Base-by-base conservation (phyloP, 75 land plant species). In the Sequoia sempervirens region DNA sequence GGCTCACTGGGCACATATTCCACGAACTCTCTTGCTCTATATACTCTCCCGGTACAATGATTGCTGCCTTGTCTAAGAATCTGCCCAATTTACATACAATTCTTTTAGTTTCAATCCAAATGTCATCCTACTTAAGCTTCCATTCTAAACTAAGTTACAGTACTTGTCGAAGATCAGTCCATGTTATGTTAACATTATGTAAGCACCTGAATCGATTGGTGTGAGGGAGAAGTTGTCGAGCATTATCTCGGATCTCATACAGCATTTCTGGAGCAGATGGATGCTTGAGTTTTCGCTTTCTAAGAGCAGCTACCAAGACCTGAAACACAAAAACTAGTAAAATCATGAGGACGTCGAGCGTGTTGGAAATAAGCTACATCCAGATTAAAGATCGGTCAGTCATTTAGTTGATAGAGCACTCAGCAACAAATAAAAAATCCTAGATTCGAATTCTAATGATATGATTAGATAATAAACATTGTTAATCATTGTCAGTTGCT, bases 241-340 rank as follows among this genome's bases (percentile, higher is more conserved):
- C 79, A 74, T 69, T 46, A 75, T 80, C 80, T 61, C 70, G 88
- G 83, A 86, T 54, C 69, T 87, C 86, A 83, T 91, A 86, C 76
- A 92, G 84, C 85, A 82, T 86, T 15, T 81, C 56, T 18, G 85
- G 28, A 70, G 86, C 79, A 82, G 90, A 88, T 34, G 95, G 89
- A 26, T 87, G 85, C 20, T 83, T 58, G 73, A 90, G 89, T 86
- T 88, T 91, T 79, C 93, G 86, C 84, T 94, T 94, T 0, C 81
- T 54, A 54, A 87, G 46, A 45, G 97, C 97, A 72, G 97, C 95
- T 34, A 92, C 91, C 85, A 93, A 83, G 10, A 92, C 94, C 94
- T 92, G 94, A 81, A 34, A 34, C 13, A 30, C 23, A 13, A 5
- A 18, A 75, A 50, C 53, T 14, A 12, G 14, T 12, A 12, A 50